Conservation (phyloP, 768 basidiomycete species). For the Pholiota microspora region DNA sequence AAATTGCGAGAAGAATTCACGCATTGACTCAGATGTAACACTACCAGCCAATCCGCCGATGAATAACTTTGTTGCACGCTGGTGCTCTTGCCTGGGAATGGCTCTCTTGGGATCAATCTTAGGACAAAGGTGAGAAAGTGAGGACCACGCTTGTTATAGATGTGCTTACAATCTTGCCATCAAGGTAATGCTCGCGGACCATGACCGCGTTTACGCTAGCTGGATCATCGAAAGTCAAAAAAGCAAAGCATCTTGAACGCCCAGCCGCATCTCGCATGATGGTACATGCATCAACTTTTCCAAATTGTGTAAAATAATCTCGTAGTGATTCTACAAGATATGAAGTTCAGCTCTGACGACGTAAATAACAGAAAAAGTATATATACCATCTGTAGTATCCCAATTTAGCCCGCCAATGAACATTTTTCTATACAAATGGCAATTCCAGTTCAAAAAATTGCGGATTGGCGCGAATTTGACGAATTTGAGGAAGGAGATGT, state of each 20-base stretch:
- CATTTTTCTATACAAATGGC: conserved; percentile 83
- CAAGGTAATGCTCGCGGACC: conserved; percentile 91
- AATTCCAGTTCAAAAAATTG: conserved; percentile 14
- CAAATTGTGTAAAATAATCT: conserved; percentile 94
- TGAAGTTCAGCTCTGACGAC: conserved; percentile 34
- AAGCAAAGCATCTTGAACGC: conserved; percentile 95
- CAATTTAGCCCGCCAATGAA: conserved; percentile 99
- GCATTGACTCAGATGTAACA: conserved; percentile 93
- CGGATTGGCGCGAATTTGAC: conserved; percentile 15
- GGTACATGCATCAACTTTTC: conserved; percentile 94
- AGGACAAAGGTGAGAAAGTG: conserved; percentile 5
- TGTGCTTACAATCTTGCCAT: conserved; percentile 90
- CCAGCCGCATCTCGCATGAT: conserved; percentile 98
- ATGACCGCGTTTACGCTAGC: conserved; percentile 94
- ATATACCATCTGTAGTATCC: conserved; percentile 98
- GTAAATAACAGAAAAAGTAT: conserved; percentile 33
- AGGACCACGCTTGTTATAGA: not conserved
- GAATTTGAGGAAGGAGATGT: conserved; percentile 22
- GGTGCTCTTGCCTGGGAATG: conserved; percentile 94
- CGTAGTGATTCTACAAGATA: conserved; percentile 62
- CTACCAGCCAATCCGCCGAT: conserved; percentile 91
- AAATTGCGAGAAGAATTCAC: conserved; percentile 89
- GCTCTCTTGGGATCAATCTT: conserved; percentile 99
- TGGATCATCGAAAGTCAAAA: conserved; percentile 93
- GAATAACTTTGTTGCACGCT: conserved; percentile 90